Percentiles rank a stretch among this genome's conserved stretches.
Conservation (phyloP, 805 yeast genomes). For the Spathaspora girioi region DNA sequence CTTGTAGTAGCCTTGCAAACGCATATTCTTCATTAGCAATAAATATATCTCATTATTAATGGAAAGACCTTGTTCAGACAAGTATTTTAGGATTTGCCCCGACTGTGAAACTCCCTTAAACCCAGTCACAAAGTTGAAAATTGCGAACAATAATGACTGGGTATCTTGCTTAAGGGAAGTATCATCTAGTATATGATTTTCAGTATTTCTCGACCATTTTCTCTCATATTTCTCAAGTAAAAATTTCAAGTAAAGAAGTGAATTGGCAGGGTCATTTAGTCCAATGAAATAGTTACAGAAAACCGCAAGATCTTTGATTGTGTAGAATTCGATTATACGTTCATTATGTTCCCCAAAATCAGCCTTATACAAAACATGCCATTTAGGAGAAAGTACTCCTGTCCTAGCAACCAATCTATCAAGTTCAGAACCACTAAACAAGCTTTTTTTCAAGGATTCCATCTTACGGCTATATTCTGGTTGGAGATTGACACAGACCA, state of each 20-base stretch:
- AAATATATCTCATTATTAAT: conserved; percentile 22
- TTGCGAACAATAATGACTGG: conserved; percentile 23
- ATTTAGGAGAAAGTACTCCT: conserved; percentile 31
- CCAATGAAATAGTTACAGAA: conserved; percentile 21
- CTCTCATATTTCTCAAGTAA: conserved; percentile 34
- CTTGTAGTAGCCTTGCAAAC: conserved; percentile 23
- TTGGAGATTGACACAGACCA: conserved; percentile 31
- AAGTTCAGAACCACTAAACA: conserved; percentile 25
- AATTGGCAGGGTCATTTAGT: conserved; percentile 24
- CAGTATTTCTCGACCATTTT: conserved; percentile 10
- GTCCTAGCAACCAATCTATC: conserved; percentile 34
- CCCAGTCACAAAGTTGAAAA: conserved; percentile 31
- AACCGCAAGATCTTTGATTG: conserved; percentile 21
- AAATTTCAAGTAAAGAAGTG: conserved; percentile 33
- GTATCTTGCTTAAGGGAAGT: conserved; percentile 17
- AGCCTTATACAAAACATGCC: conserved; percentile 30
- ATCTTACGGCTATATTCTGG: conserved; percentile 15
- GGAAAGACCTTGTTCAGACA: conserved; percentile 22
- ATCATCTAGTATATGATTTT: conserved; percentile 7
- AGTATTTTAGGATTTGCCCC: conserved; percentile 28
- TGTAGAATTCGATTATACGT: conserved; percentile 28
- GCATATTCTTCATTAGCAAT: conserved; percentile 26
- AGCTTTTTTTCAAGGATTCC: conserved; percentile 16
- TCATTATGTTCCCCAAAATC: conserved; percentile 14
- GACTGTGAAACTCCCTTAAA: conserved; percentile 35